Evolutionary conservation across 306 rosid genomes (phyloP).

Genomic region (Glycyrrhiza uralensis): DNA sequence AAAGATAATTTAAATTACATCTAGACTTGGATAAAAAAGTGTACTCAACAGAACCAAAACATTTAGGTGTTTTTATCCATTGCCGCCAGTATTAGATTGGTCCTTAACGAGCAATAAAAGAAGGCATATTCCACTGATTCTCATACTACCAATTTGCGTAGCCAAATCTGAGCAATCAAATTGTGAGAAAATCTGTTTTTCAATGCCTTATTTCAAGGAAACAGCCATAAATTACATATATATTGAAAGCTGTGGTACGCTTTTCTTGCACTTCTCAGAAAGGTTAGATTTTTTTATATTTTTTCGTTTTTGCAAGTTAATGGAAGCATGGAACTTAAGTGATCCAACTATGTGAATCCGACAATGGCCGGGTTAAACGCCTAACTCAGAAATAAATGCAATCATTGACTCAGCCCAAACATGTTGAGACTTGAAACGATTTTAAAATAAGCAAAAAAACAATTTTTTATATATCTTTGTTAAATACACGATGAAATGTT

Average conservation of each 20-base stretch:
- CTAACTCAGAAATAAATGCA: conserved; percentile 30
- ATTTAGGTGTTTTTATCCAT: not conserved
- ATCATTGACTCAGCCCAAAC: conserved; percentile 29
- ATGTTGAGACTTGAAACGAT: conserved; percentile 5
- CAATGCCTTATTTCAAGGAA: conserved; percentile 32
- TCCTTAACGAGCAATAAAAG: not conserved
- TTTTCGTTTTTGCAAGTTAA: not conserved
- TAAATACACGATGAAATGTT: not conserved
- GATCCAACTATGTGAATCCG: conserved; percentile 33
- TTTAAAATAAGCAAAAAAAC: not conserved
- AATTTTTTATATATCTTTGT: not conserved
- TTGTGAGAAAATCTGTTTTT: conserved; percentile 32
- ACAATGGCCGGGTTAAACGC: conserved; percentile 36
- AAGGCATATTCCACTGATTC: conserved; percentile 20
- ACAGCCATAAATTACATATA: conserved; percentile 12
- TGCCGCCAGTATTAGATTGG: not conserved
- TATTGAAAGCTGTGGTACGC: not conserved
- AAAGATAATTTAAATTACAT: too few species aligned
- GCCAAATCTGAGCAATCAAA: conserved; percentile 22
- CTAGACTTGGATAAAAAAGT: not conserved
- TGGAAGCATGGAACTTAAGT: not conserved
- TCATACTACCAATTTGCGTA: conserved; percentile 5
- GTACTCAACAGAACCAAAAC: not conserved
- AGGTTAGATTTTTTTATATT: not conserved
- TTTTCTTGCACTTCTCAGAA: conserved; percentile 32